These are phyloP conservation scores for Przewalskia tangutica DNA, from an alignment of 257 asterid species.

Conservation along the genomic window DNA sequence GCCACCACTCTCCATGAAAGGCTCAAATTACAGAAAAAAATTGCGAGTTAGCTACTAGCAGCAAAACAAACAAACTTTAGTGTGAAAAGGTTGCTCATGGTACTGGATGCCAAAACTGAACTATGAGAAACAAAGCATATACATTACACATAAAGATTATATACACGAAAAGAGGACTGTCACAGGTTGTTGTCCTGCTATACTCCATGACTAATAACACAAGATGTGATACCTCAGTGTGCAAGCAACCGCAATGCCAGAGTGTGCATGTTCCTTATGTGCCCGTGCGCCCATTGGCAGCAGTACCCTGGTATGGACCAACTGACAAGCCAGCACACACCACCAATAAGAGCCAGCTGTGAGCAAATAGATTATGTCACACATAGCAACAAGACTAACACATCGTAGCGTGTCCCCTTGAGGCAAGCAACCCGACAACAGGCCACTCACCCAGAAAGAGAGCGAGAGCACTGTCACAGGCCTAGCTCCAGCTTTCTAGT, in stretches of 20 bases:
- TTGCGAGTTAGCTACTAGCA: background rate
- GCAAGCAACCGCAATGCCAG: background rate
- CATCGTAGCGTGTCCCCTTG: background rate
- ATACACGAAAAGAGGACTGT: background rate
- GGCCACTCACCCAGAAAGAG: background rate
- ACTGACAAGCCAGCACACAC: background rate
- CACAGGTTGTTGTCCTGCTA: background rate
- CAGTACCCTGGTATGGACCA: background rate
- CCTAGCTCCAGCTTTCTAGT: background rate
- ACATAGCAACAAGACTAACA: background rate
- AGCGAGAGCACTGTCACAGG: background rate
- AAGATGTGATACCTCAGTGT: background rate
- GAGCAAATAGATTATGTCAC: background rate
- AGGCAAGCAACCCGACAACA: background rate
- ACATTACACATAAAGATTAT: background rate
- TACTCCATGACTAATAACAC: background rate
- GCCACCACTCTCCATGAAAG: background rate
- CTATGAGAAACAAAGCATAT: background rate
- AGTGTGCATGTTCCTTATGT: background rate
- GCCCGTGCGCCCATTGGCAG: background rate
- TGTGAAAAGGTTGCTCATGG: background rate
- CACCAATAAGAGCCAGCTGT: background rate
- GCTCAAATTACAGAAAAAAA: background rate
- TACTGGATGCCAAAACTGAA: background rate
- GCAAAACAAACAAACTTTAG: too few relatives aligned